phyloP scores from a whole-genome alignment of 225 moss, liverwort and hornwort genomes.

The Straminergon stramineum region DNA sequence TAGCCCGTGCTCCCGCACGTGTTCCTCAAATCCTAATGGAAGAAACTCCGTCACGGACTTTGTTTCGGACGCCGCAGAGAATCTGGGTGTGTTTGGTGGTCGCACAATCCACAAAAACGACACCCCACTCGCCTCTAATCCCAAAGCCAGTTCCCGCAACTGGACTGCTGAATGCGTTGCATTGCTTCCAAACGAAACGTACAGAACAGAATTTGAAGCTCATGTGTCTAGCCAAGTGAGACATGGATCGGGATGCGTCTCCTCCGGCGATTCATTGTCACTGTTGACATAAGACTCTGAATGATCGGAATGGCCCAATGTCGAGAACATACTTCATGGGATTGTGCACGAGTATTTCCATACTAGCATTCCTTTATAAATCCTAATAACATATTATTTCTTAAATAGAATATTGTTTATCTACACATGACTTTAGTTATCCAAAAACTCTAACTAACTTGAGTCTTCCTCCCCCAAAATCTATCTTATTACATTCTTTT shows the following conservation, averaged over 20 bases:
- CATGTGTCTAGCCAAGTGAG: neutral
- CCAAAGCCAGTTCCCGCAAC: constrained; percentile 23
- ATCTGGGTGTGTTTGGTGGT: neutral
- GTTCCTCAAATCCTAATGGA: neutral
- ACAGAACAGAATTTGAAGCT: neutral
- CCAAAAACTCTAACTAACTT: too few relatives aligned
- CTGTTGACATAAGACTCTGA: neutral
- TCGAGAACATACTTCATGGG: neutral
- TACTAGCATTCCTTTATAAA: too few relatives aligned
- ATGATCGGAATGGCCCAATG: neutral
- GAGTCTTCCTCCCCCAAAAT: too few relatives aligned
- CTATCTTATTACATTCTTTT: too few relatives aligned
- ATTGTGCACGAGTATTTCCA: too few relatives aligned
- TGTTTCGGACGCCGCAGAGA: neutral
- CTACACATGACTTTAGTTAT: too few relatives aligned
- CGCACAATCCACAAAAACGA: constrained; percentile 36
- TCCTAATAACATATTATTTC: too few relatives aligned
- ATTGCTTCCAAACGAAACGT: constrained; percentile 1
- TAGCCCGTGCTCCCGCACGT: neutral
- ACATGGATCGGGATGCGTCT: neutral
- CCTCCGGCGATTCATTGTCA: neutral
- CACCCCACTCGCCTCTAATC: constrained; percentile 27
- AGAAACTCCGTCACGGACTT: neutral
- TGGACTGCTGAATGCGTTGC: constrained; percentile 18
- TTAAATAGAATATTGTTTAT: too few relatives aligned